These are phyloP conservation scores for Hygrocybe punicea DNA, from an alignment of 768 basidiomycete species.

Conservation along the genomic window DNA sequence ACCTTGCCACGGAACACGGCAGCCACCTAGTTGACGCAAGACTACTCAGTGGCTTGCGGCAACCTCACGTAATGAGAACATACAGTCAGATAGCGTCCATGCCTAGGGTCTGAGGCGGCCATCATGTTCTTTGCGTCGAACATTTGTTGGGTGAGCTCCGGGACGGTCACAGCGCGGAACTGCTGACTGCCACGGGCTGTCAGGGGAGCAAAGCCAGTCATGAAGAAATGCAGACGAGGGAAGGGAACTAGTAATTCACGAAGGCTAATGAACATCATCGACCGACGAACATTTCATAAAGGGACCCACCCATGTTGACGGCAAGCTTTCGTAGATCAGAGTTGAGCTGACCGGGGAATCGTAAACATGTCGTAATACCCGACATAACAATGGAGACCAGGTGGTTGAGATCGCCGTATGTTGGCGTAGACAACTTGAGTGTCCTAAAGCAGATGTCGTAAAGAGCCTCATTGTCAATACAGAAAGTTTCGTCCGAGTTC, in stretches of 20 bases:
- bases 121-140: conserved; percentile 99
- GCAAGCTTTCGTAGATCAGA: conserved; percentile 97
- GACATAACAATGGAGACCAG: conserved; percentile 98
- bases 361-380: conserved; percentile 96
- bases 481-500: conserved; percentile 99
- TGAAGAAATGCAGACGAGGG: conserved; percentile 99
- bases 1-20: conserved; percentile 99
- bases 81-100: conserved; percentile 96
- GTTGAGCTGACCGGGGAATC: conserved; percentile 99
- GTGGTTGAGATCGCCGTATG: conserved; percentile 97
- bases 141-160: conserved; percentile 98
- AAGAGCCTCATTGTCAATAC: conserved; percentile 98
- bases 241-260: conserved; percentile 66
- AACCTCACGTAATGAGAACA: conserved; percentile 17
- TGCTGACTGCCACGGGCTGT: conserved; percentile 92
- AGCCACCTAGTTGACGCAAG: conserved; percentile 55
- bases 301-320: conserved; percentile 92
- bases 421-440: conserved; percentile 91
- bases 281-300: background rate
- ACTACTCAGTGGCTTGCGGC: background rate
- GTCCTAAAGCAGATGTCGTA: conserved; percentile 99
- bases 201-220: conserved; percentile 93
- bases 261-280: background rate
- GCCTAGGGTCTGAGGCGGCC: conserved; percentile 95
- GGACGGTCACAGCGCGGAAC: conserved; percentile 95